Percentiles rank a stretch among this genome's conserved stretches.
These are phyloP conservation scores for Russula virescens DNA, from an alignment of 768 basidiomycete genomes.

Conservation along the genomic window DNA sequence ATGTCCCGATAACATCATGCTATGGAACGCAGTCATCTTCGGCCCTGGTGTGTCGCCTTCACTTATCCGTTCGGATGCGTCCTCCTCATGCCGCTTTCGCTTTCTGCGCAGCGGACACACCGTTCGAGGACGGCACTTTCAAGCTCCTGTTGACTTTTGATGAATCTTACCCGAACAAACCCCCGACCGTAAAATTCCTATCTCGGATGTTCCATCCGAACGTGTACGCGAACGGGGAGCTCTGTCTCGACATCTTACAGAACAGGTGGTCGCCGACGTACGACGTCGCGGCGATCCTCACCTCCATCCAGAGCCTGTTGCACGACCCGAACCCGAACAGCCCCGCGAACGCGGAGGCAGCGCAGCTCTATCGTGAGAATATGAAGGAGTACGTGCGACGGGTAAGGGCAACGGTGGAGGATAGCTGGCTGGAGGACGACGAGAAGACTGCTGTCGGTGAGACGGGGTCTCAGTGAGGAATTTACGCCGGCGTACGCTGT, in stretches of 20 bases:
- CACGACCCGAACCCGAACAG: conserved; percentile 99
- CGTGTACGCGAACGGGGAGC: conserved; percentile 96
- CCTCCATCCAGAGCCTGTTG: conserved; percentile 89
- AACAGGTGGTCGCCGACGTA: conserved; percentile 99
- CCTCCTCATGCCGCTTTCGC: conserved; percentile 1
- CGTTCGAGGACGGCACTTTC: conserved; percentile 99
- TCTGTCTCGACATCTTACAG: conserved; percentile 97
- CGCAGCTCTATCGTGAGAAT: conserved; percentile 92
- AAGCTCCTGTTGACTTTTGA: conserved; percentile 93
- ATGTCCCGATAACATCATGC: conserved; percentile 97
- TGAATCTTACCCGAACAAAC: conserved; percentile 98
- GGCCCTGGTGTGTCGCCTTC: conserved; percentile 70
- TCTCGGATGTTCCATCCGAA: conserved; percentile 99
- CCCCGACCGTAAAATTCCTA: conserved; percentile 94
- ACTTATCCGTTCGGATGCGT: neutral
- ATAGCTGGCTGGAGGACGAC: conserved; percentile 84
- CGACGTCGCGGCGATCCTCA: conserved; percentile 97
- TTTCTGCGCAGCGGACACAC: conserved; percentile 73
- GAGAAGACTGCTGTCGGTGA: conserved; percentile 58
- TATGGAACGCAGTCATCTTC: conserved; percentile 99
- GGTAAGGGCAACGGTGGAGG: conserved; percentile 91
- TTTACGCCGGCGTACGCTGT: neutral
- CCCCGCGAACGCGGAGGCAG: conserved; percentile 97
- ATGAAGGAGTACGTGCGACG: conserved; percentile 97
- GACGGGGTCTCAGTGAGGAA: conserved; percentile 25